phyloP scores from a whole-genome alignment of 495 filamentous ascomycete species.

The Cercophora newfieldiana region DNA sequence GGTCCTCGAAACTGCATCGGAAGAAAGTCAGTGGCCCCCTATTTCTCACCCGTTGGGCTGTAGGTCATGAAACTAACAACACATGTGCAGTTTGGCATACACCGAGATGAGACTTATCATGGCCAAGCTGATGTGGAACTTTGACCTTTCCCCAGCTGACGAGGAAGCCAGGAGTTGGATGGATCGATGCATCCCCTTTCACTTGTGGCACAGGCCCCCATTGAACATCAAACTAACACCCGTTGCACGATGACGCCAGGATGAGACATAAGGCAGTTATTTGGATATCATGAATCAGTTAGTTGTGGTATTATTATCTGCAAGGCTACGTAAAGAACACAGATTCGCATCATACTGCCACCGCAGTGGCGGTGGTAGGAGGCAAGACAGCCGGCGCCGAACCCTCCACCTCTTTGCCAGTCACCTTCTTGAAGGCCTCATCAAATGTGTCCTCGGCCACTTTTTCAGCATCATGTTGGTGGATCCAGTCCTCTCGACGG shows the following conservation, averaged over 20 bases:
- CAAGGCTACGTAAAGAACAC: too few relatives aligned
- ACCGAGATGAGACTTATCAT: conserved; percentile 52
- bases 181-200: conserved; percentile 20
- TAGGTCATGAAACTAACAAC: not conserved
- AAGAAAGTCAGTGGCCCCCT: conserved; percentile 36
- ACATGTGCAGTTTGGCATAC: conserved; percentile 28
- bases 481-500: conserved; percentile 60
- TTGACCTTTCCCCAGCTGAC: conserved; percentile 47
- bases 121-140: conserved; percentile 50
- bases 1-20: conserved; percentile 53
- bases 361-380: not conserved
- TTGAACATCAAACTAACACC: conserved; percentile 15
- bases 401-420: not conserved
- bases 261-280: too few relatives aligned
- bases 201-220: conserved; percentile 19
- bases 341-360: not conserved
- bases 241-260: too few relatives aligned
- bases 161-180: conserved; percentile 31
- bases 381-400: not conserved
- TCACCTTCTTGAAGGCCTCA: conserved; percentile 32
- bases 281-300: not conserved
- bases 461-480: conserved; percentile 55
- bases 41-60: not conserved
- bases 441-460: conserved; percentile 56
- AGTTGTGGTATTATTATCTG: not conserved